Evolutionary conservation across 192 early-diverging fungal species (phyloP), one percentile per base, ranked within the genome.

Genomic region (Rhizophagus clarus): DNA sequence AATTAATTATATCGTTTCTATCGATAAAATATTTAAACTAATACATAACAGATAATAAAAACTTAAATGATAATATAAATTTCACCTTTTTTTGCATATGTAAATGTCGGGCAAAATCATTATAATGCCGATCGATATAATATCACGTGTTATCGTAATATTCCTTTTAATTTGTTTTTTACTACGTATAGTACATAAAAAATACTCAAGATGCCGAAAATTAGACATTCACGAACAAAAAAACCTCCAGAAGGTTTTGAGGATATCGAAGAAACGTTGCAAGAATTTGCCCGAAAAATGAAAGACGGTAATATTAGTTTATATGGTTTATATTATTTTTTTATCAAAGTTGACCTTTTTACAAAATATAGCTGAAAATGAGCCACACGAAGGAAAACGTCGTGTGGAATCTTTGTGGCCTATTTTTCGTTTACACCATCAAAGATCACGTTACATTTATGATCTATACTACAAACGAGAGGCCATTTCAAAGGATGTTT

Each of bases 381-480:
- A 98, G 78, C 88, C 94, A 11, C 92, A 94, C 77, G 93, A 97
- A 79, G 96, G 96, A 67, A 98, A 97, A 84, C 94, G 98, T 82
- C 94, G 94, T 81, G 90, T 92, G 26, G 97, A 99, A 88, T 90
- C 95, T 56, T 82, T 92, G 34, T 99, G 98, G 98, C 91, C 94
- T 14, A 94, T 99, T 45, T 97, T 98, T 84, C 91, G 95, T 37
- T 86, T 99, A 34, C 97, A 99, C 84, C 97, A 99, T 86, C 97
- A 99, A 85, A 93, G 97, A 64, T 95, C 97, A 29, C 89, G 96
- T 62, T 99, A 99, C 90, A 88, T 98, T 34, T 99, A 94, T 80
- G 98, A 99, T 82, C 86, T 99, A 70, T 99, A 93, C 82, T 96
- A 97, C 88, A 97, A 96, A 85, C 94, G 97, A 75, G 91, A 96